Percentiles rank a stretch among this genome's conserved stretches.
Evolutionary conservation across 108 stramenopile genomes (phyloP).

Genomic region (Bacterosira constricta): DNA sequence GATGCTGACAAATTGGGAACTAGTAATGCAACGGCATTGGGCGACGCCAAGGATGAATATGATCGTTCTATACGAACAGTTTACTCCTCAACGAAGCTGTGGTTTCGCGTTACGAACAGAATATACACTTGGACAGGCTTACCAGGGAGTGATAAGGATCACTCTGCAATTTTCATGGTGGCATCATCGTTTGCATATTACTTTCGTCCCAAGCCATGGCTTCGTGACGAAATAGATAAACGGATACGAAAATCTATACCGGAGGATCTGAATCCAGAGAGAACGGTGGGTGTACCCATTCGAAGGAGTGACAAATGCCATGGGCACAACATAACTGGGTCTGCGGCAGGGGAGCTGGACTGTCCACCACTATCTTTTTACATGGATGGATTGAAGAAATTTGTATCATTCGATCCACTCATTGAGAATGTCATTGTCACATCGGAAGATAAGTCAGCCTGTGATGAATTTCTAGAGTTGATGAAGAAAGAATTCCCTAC

Average conservation of each 20-base stretch:
- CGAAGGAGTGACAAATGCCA: conserved; percentile 42
- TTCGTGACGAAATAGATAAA: conserved; percentile 24
- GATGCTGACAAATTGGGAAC: conserved; percentile 11
- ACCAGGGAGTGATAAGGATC: conserved; percentile 6
- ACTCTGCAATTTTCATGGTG: conserved; percentile 13
- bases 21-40: neutral
- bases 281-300: conserved; percentile 44
- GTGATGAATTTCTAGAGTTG: conserved; percentile 36
- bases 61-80: conserved; percentile 26
- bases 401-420: conserved; percentile 30
- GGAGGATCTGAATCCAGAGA: conserved; percentile 31
- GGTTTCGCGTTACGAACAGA: conserved; percentile 17
- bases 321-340: conserved; percentile 35
- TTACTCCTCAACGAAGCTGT: conserved; percentile 16
- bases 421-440: conserved; percentile 47
- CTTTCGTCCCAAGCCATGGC: conserved; percentile 25
- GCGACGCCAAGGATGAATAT: conserved; percentile 21
- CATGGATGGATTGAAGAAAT: conserved; percentile 13
- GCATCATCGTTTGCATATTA: conserved; percentile 40
- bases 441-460: conserved; percentile 36
- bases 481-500: conserved; percentile 22
- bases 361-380: conserved; percentile 25
- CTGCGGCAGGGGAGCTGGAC: conserved; percentile 28
- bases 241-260: conserved; percentile 26
- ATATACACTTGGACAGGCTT: conserved; percentile 33